Percentiles rank a stretch among this genome's conserved stretches.
Evolutionary conservation across 768 basidiomycete species (phyloP).

Genomic region (Panellus pusillus): DNA sequence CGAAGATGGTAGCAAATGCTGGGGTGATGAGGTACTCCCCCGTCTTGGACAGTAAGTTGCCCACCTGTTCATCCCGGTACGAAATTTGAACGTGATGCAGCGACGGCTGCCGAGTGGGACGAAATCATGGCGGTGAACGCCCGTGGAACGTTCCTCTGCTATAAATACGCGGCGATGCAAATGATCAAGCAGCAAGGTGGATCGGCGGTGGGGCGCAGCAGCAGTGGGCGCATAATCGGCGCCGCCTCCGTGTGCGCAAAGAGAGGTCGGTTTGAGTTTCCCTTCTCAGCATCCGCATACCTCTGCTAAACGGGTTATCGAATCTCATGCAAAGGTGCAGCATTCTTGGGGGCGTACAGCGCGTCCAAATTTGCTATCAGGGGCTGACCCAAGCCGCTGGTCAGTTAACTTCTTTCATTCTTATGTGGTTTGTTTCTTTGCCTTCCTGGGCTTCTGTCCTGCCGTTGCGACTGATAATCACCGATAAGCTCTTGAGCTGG

Average conservation of each 20-base stretch:
- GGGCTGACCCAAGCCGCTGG: conserved; percentile 13
- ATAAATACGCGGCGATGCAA: conserved; percentile 37
- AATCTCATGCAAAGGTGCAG: conserved; percentile 8
- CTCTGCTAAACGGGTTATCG: not conserved
- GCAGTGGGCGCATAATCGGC: conserved; percentile 39
- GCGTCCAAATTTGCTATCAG: conserved; percentile 31
- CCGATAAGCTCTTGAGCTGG: conserved; percentile 23
- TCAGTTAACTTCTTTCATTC: not conserved
- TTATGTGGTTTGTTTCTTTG: not conserved
- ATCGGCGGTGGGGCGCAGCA: conserved; percentile 15
- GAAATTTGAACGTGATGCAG: not conserved
- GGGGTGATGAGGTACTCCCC: conserved; percentile 15
- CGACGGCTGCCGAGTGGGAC: conserved; percentile 26
- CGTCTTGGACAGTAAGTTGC: conserved; percentile 15
- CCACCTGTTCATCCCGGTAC: no score
- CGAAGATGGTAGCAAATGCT: conserved; percentile 29
- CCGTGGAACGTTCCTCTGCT: conserved; percentile 36
- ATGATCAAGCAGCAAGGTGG: conserved; percentile 33
- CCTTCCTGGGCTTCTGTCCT: not conserved
- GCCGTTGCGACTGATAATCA: not conserved
- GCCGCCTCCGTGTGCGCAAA: conserved; percentile 20
- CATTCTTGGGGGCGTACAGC: conserved; percentile 22
- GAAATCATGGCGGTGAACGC: conserved; percentile 31
- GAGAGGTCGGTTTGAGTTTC: not conserved
- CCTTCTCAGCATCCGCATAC: not conserved